Evolutionary conservation across 345 rosid species (phyloP), one percentile per base, ranked within the genome.

Genomic region (Brassica rapa): DNA sequence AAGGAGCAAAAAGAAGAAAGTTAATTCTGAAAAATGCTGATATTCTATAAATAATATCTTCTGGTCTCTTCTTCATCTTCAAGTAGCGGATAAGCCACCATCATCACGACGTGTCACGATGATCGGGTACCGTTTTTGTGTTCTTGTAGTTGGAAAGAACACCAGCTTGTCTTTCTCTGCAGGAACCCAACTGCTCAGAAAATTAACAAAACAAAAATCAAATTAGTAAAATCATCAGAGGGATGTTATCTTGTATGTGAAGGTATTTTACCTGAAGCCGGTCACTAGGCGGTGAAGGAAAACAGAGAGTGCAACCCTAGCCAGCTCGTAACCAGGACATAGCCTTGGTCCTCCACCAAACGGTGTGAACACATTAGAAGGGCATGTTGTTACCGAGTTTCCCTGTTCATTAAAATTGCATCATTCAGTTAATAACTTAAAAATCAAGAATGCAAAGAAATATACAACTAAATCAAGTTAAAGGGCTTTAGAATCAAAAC

Each of bases 101-200:
- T 66, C 65, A 35, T 66, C 65, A 35, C 91, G 86, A 12, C 86
- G 92, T 74, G 81, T 78, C 82, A 93, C 84, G 6, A 85, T 73
- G 80, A 96, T 88, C 5, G 96, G 98, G 65, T 89, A 96, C 16
- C 97, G 88, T 86, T 96, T 96, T 79, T 89, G 95, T 30, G 92
- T 96, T 83, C 97, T 83, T n/a, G 96, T 93, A 0, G 99, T 96
- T 2, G 97, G 98, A 76, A 96, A 96, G 89, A 93, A 96, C 0
- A 96, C 86, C 68, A 96, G 39, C 89, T 87, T 96, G 74, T 96
- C 97, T 79, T 93, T 81, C 72, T 90, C 97, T 1, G 95, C 95
- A 2, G 96, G 93, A 68, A 69, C 83, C 99, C 98, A 96, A 80
- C 99, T 93, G 89, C 39, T 77, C 66, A 46, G 8, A 33, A 51